Evolutionary conservation across 768 basidiomycete genomes (phyloP).

Genomic region (Lactarius akahatsu): DNA sequence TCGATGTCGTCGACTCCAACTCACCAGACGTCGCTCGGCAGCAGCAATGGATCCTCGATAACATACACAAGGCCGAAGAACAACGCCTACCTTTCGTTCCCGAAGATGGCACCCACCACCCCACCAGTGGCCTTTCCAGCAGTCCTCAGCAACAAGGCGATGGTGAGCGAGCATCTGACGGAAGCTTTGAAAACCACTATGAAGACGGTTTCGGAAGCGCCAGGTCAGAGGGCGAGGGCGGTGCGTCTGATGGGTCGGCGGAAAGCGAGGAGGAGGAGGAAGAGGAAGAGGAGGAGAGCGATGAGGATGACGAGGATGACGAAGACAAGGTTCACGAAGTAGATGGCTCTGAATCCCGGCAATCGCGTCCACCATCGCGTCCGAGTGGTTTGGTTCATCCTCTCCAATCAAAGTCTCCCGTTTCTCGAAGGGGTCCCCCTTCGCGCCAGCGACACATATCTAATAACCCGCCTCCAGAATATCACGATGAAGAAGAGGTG

Average conservation of each 20-base stretch:
- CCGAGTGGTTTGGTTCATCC: background rate
- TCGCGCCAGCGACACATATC: conserved; percentile 21
- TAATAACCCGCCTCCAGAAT: conserved; percentile 9
- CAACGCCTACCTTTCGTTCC: background rate
- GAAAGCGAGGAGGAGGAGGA: conserved; percentile 15
- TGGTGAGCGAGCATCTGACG: conserved; percentile 8
- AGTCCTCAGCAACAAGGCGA: conserved; percentile 9
- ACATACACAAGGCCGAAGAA: conserved; percentile 22
- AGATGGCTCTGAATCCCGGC: conserved; percentile 3
- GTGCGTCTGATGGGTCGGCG: background rate
- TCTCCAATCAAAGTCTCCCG: conserved; percentile 17
- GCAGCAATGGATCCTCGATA: conserved; percentile 29
- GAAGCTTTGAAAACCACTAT: conserved; percentile 4
- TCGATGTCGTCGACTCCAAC: conserved; percentile 19
- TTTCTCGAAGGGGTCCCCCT: conserved; percentile 10
- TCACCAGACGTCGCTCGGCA: conserved; percentile 28
- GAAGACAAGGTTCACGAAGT: background rate
- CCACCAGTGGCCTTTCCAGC: conserved; percentile 3
- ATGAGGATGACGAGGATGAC: conserved; percentile 11
- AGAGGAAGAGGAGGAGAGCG: conserved; percentile 5
- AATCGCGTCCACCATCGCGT: conserved; percentile 20
- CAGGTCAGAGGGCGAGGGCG: conserved; percentile 5
- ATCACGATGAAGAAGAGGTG: conserved; percentile 9
- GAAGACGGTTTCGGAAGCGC: conserved; percentile 9
- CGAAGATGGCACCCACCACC: conserved; percentile 1